Percentiles rank a stretch among this genome's conserved stretches.
Evolutionary conservation across 1,139 yeast genomes (phyloP).

Genomic region (Arxiozyma slooffiae): DNA sequence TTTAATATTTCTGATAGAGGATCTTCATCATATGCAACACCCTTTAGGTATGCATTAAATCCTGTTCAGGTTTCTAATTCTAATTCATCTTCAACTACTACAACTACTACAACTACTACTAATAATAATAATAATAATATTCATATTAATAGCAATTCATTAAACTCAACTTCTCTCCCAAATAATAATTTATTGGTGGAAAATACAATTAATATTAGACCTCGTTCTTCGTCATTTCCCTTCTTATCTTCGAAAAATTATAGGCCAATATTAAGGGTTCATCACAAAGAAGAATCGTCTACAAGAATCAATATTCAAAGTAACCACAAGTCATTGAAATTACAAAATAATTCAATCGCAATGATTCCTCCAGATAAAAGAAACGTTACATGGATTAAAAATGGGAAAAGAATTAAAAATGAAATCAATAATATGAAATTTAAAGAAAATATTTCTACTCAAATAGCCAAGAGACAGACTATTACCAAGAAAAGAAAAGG

Average conservation of each 20-base stretch:
- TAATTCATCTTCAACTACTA: neutral
- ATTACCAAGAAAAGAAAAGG: constrained; percentile 1
- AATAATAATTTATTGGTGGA: neutral
- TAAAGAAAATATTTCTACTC: neutral
- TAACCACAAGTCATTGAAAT: neutral
- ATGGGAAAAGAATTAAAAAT: constrained; percentile 22
- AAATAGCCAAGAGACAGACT: neutral
- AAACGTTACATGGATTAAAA: constrained; percentile 29
- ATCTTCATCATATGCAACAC: constrained; percentile 1
- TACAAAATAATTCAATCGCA: neutral
- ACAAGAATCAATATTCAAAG: neutral
- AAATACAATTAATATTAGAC: constrained; percentile 11
- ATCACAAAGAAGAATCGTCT: constrained; percentile 2
- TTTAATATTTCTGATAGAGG: constrained; percentile 16
- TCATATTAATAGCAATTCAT: neutral
- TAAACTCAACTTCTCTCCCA: neutral
- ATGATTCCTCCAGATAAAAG: constrained; percentile 3
- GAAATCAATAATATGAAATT: neutral
- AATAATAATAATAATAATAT: too few species aligned
- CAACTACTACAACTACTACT: too few species aligned
- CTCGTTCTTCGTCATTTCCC: constrained; percentile 22
- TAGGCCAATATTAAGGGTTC: constrained; percentile 20
- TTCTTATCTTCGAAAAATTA: constrained; percentile 10
- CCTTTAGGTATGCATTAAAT: neutral
- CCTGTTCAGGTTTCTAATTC: neutral